phyloP scores from a whole-genome alignment of 2,329 filamentous ascomycete genomes.

The Ophiocordyceps camponoti-leonardi region DNA sequence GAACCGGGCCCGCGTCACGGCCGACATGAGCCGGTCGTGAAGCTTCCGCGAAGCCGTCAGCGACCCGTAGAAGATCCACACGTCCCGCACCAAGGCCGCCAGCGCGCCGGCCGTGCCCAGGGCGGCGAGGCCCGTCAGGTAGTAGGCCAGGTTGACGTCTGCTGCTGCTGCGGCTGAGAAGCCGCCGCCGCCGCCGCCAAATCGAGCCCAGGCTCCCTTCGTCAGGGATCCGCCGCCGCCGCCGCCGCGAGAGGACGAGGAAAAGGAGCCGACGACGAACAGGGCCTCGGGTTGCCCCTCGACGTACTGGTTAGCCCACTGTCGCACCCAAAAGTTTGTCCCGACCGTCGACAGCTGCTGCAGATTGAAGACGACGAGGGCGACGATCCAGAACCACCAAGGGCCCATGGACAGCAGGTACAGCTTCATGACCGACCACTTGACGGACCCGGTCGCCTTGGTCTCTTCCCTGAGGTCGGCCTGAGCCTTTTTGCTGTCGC shows the following conservation, averaged over 20 bases:
- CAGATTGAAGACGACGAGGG: conserved; percentile 54
- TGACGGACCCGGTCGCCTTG: conserved; percentile 75
- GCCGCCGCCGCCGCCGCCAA: conserved; percentile 15
- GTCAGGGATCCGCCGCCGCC: conserved; percentile 11
- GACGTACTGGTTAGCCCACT: conserved; percentile 86
- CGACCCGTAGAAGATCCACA: conserved; percentile 84
- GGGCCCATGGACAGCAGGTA: conserved; percentile 87
- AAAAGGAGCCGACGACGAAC: conserved; percentile 7
- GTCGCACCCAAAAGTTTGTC: conserved; percentile 84
- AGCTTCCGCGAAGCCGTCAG: conserved; percentile 73
- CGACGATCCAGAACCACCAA: conserved; percentile 86
- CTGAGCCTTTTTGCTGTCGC: conserved; percentile 29
- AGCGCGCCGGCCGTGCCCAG: conserved; percentile 63
- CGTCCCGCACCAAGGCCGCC: conserved; percentile 69
- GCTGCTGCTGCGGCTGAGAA: conserved; percentile 12
- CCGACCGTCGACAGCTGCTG: conserved; percentile 78
- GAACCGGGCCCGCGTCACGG: conserved; percentile 80
- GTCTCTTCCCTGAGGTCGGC: conserved; percentile 48
- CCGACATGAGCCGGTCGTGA: conserved; percentile 59
- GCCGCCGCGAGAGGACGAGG: conserved; percentile 9
- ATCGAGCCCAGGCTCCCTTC: conserved; percentile 12
- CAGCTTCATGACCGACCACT: conserved; percentile 68
- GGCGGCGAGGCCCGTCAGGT: conserved; percentile 64
- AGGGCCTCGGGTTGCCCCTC: conserved; percentile 17
- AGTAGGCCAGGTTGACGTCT: conserved; percentile 67